phyloP scores from a whole-genome alignment of 352 stramenopile genomes.

The Pythium phragmitis region DNA sequence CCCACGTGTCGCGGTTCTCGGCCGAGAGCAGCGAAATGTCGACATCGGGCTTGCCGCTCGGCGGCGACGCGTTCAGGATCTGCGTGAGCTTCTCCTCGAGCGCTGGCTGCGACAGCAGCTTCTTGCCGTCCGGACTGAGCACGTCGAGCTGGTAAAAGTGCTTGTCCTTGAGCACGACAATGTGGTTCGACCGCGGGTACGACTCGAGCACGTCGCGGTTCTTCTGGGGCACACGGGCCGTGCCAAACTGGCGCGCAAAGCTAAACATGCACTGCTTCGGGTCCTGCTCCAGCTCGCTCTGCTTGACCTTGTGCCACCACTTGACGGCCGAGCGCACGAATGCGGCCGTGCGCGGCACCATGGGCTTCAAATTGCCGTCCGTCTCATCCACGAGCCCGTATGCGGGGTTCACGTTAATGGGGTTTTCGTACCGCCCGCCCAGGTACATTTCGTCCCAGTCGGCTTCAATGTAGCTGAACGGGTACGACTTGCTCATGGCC shows the following conservation, averaged over 20 bases:
- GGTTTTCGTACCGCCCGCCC: constrained; percentile 83
- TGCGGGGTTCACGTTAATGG: constrained; percentile 91
- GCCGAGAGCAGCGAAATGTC: constrained; percentile 79
- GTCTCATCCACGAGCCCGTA: constrained; percentile 85
- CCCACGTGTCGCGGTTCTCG: constrained; percentile 86
- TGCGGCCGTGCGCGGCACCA: constrained; percentile 68
- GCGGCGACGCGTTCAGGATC: constrained; percentile 53
- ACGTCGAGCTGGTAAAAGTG: constrained; percentile 85
- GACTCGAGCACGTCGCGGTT: constrained; percentile 75
- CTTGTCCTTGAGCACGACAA: constrained; percentile 86
- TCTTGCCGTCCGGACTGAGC: constrained; percentile 78
- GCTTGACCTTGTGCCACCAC: constrained; percentile 89
- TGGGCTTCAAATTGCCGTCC: constrained; percentile 64
- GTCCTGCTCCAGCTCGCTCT: constrained; percentile 85
- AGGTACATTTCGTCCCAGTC: constrained; percentile 93
- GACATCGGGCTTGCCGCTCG: constrained; percentile 41
- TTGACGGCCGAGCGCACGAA: constrained; percentile 84
- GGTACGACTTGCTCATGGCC: constrained; percentile 80
- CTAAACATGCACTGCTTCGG: constrained; percentile 89
- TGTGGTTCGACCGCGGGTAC: constrained; percentile 78
- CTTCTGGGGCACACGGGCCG: constrained; percentile 74
- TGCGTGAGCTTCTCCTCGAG: constrained; percentile 63
- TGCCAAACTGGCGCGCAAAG: constrained; percentile 87
- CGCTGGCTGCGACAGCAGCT: constrained; percentile 69
- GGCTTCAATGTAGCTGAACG: constrained; percentile 92